phyloP scores from a whole-genome alignment of 371 early-diverging fungal genomes.

The Rhizopus delemar region DNA sequence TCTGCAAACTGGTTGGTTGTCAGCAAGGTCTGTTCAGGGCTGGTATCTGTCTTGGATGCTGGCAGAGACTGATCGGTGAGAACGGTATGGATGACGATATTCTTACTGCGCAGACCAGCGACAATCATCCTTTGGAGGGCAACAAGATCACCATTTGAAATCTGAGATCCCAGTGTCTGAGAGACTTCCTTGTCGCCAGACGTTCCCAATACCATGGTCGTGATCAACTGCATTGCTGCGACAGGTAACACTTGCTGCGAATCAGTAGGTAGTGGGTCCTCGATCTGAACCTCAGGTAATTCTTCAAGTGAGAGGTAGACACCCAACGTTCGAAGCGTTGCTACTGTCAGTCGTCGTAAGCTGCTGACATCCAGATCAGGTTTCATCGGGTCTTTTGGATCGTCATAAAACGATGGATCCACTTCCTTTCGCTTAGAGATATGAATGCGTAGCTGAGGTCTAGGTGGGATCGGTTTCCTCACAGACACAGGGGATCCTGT shows the following conservation, averaged over 20 bases:
- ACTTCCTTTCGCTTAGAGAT: conserved; percentile 19
- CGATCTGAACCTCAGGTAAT: conserved; percentile 34
- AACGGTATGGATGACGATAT: conserved; percentile 37
- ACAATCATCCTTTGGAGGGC: conserved; percentile 46
- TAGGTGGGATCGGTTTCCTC: conserved; percentile 14
- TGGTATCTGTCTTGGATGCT: neutral
- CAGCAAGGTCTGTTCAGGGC: neutral
- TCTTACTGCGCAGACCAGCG: conserved; percentile 36
- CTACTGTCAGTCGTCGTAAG: conserved; percentile 34
- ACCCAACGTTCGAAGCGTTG: conserved; percentile 36
- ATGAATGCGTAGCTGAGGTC: conserved; percentile 34
- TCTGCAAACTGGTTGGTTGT: conserved; percentile 16
- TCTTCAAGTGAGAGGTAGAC: conserved; percentile 37
- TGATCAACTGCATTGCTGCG: conserved; percentile 47
- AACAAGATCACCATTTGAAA: conserved; percentile 49
- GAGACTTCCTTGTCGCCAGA: conserved; percentile 52
- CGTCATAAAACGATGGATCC: conserved; percentile 26
- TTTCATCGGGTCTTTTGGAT: conserved; percentile 40
- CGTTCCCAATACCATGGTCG: conserved; percentile 48
- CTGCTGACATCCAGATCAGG: conserved; percentile 37
- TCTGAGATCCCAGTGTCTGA: conserved; percentile 46
- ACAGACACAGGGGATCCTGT: neutral
- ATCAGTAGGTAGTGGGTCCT: conserved; percentile 29
- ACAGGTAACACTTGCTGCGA: conserved; percentile 45
- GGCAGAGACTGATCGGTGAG: conserved; percentile 15